Evolutionary conservation across 805 yeast genomes (phyloP).

Genomic region (Pichia insulana): DNA sequence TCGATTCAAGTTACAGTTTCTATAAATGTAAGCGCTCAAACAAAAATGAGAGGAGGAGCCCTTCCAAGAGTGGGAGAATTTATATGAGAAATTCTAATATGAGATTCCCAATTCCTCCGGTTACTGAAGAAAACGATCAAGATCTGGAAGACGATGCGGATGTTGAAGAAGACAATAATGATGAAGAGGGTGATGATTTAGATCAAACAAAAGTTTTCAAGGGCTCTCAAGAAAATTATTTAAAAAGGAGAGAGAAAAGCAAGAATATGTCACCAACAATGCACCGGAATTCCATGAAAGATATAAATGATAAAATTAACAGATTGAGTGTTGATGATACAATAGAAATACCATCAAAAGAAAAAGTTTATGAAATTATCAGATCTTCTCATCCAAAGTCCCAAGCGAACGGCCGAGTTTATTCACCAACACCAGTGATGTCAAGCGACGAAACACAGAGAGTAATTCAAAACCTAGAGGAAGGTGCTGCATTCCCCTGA

Average conservation of each 20-base stretch:
- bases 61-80: slow-evolving; percentile 5
- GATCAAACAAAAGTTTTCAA: slow-evolving; percentile 5
- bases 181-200: slow-evolving; percentile 29
- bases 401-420: too few species aligned
- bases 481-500: too few species aligned
- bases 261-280: too few species aligned
- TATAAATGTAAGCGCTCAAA: background rate
- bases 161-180: slow-evolving; percentile 27
- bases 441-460: too few species aligned
- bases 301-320: background rate
- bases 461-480: too few species aligned
- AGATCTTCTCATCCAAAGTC: too few species aligned
- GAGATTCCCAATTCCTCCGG: slow-evolving; percentile 8
- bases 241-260: too few species aligned
- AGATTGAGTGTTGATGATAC: background rate
- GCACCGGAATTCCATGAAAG: too few species aligned
- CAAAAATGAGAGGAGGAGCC: background rate
- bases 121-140: slow-evolving; percentile 13
- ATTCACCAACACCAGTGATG: too few species aligned
- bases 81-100: slow-evolving; percentile 8
- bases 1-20: slow-evolving; percentile 7
- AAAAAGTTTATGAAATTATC: too few species aligned
- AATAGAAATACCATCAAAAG: too few species aligned
- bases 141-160: slow-evolving; percentile 11
- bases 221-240: background rate